A percentile compares a stretch with the other conserved stretches of the same genome.
phyloP scores from a whole-genome alignment of 768 basidiomycete genomes.

The Lactarius pseudohatsudake region DNA sequence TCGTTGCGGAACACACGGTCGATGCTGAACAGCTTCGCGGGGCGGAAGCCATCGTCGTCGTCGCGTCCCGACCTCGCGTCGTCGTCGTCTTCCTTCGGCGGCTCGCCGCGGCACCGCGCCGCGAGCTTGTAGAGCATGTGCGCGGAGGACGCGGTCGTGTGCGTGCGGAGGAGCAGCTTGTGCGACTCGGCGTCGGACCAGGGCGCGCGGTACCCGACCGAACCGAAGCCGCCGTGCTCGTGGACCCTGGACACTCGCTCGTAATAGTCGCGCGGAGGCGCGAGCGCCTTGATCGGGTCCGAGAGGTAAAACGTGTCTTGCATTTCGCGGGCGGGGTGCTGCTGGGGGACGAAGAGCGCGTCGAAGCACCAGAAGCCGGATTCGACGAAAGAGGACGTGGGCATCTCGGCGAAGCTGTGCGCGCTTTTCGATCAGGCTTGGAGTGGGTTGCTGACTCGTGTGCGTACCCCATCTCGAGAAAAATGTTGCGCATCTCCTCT shows the following conservation, averaged over 20 bases:
- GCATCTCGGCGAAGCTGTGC: slow-evolving; percentile 95
- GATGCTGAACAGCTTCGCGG: slow-evolving; percentile 94
- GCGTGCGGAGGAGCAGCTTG: slow-evolving; percentile 91
- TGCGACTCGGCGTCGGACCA: slow-evolving; percentile 92
- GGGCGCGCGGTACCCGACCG: slow-evolving; percentile 94
- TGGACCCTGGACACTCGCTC: slow-evolving; percentile 81
- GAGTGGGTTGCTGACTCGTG: slow-evolving; percentile 31
- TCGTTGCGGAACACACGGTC: slow-evolving; percentile 99
- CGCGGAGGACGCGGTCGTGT: slow-evolving; percentile 93
- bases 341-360: slow-evolving; percentile 95
- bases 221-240: slow-evolving; percentile 84
- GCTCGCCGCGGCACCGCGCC: slow-evolving; percentile 70
- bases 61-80: slow-evolving; percentile 34
- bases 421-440: not conserved
- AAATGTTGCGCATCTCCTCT: slow-evolving; percentile 96
- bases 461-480: slow-evolving; percentile 95
- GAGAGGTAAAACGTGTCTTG: slow-evolving; percentile 99
- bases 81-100: slow-evolving; percentile 42
- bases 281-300: slow-evolving; percentile 75
- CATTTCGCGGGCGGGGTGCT: slow-evolving; percentile 95
- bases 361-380: slow-evolving; percentile 99
- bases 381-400: slow-evolving; percentile 92
- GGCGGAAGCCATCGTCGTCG: slow-evolving; percentile 79
- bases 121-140: slow-evolving; percentile 94
- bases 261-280: slow-evolving; percentile 82